Percentiles rank a stretch among this genome's conserved stretches.
Conservation (phyloP, 352 stramenopile genomes). For the Pythium diclinum region DNA sequence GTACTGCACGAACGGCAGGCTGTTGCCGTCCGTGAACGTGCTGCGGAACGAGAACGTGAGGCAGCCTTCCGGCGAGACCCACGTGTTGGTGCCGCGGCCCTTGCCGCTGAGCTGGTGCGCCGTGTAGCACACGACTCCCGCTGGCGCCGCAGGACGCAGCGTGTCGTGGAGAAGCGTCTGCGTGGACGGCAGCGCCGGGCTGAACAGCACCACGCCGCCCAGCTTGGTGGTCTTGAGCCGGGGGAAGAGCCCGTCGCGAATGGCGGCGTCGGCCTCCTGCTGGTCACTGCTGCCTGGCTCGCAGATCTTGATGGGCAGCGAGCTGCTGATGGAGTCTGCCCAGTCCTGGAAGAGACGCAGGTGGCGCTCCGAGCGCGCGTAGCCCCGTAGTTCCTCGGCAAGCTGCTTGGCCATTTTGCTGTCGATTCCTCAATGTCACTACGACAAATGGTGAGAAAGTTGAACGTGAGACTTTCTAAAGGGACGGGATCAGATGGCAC, state of each 20-base stretch:
- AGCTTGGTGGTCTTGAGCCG: constrained; percentile 60
- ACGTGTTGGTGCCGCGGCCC: constrained; percentile 83
- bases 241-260: constrained; percentile 41
- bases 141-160: constrained; percentile 54
- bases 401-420: constrained; percentile 37
- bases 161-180: constrained; percentile 82
- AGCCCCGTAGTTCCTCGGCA: constrained; percentile 69
- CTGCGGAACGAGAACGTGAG: constrained; percentile 91
- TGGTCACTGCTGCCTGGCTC: constrained; percentile 23
- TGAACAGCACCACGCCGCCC: constrained; percentile 71
- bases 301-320: constrained; percentile 25
- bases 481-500: not conserved
- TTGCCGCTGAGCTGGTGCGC: constrained; percentile 75
- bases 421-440: not conserved
- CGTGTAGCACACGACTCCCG: constrained; percentile 78
- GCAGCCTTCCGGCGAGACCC: constrained; percentile 85
- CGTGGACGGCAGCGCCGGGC: constrained; percentile 65
- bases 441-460: not conserved
- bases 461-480: not conserved
- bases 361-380: constrained; percentile 71
- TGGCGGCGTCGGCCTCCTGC: constrained; percentile 29
- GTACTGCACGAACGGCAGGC: constrained; percentile 89
- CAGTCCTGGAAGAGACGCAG: constrained; percentile 65
- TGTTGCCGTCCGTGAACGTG: constrained; percentile 70
- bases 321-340: constrained; percentile 32